A percentile compares a stretch with the other conserved stretches of the same genome.
phyloP scores from a whole-genome alignment of 257 asterid species.

The Solanum corneliomulleri region DNA sequence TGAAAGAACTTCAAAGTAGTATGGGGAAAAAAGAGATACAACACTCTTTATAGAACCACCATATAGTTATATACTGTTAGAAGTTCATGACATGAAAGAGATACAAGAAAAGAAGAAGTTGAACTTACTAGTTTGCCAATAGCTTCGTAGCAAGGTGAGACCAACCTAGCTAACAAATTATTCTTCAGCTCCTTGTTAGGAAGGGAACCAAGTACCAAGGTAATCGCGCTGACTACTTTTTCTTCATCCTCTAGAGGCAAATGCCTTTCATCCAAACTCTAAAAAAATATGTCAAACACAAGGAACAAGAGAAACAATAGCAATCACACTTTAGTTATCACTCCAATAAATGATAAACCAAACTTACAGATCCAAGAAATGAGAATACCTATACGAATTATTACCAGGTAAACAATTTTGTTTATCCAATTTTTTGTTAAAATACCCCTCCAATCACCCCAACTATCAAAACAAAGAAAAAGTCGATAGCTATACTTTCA shows the following conservation, averaged over 20 bases:
- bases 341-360: neutral
- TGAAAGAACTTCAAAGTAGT: neutral
- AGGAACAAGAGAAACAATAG: neutral
- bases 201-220: conserved; percentile 53
- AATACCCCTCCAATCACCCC: neutral
- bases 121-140: conserved; percentile 67
- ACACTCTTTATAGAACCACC: neutral
- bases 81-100: neutral
- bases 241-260: conserved; percentile 72
- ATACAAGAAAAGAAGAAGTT: neutral
- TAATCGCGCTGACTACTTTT: conserved; percentile 69
- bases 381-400: neutral
- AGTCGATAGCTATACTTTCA: neutral
- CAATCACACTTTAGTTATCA: neutral
- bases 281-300: conserved; percentile 1
- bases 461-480: neutral
- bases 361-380: neutral
- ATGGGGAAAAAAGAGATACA: neutral
- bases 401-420: neutral
- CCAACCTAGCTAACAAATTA: conserved; percentile 53
- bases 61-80: neutral
- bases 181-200: conserved; percentile 68
- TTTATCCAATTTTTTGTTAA: neutral
- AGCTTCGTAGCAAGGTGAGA: conserved; percentile 58
- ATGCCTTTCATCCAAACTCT: conserved; percentile 69